These are phyloP conservation scores for Diaporthe nobilis DNA, from an alignment of 2,329 filamentous ascomycete species.

Conservation along the genomic window DNA sequence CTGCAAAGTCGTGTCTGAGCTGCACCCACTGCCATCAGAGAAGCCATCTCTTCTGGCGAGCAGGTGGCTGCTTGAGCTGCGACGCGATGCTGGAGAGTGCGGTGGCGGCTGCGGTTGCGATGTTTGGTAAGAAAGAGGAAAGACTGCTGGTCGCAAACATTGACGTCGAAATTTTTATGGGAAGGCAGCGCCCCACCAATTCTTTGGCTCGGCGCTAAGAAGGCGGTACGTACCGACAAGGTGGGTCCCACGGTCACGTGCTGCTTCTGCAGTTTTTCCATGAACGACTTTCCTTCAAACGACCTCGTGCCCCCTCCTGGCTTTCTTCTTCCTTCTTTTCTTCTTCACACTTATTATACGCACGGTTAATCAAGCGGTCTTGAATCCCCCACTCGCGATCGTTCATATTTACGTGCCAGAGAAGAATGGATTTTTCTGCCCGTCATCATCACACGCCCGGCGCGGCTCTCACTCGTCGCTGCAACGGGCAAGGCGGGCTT, in stretches of 20 bases:
- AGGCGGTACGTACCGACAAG: conserved; percentile 15
- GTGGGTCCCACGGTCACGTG: conserved; percentile 22
- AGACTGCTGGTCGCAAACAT: conserved; percentile 31
- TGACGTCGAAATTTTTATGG: conserved; percentile 29
- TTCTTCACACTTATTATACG: conserved; percentile 62
- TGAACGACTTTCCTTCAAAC: conserved; percentile 2
- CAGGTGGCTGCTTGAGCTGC: conserved; percentile 7
- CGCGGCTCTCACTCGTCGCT: conserved; percentile 22
- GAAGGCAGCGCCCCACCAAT: conserved; percentile 17
- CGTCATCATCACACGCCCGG: conserved; percentile 43
- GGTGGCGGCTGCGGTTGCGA: background rate
- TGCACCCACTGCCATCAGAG: conserved; percentile 1
- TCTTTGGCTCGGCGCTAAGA: conserved; percentile 13
- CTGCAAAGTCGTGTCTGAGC: conserved; percentile 3
- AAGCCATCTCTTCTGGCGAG: conserved; percentile 27
- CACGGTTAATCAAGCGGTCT: conserved; percentile 75
- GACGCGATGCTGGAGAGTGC: background rate
- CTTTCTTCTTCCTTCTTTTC: conserved; percentile 45
- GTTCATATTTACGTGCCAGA: conserved; percentile 76
- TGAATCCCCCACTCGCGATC: conserved; percentile 64
- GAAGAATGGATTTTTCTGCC: conserved; percentile 49
- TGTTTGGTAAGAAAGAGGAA: conserved; percentile 14
- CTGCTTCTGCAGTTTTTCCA: background rate
- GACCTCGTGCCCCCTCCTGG: background rate
- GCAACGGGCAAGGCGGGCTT: conserved; percentile 38